Evolutionary conservation across 805 yeast genomes (phyloP), one percentile per base, ranked within the genome.

Genomic region (Metschnikowia vanudenii): DNA sequence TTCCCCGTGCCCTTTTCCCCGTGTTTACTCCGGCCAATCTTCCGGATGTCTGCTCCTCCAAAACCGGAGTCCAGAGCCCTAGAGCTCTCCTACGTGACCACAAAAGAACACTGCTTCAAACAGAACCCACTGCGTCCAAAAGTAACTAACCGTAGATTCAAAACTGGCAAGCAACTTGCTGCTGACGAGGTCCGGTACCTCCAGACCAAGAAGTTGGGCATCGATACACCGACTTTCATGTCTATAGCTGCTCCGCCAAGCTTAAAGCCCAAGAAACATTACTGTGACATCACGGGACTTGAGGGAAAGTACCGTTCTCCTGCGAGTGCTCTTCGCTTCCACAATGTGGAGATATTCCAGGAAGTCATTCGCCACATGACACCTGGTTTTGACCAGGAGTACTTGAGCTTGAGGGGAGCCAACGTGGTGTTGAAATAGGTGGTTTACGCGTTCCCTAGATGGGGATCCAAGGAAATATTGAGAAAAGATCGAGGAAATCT

Each of bases 241-340:
- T 78, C 84, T 32, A 69, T 91, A 5, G 80, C 80, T 24, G 96
- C 96, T 0, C 96, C 96, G 2, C 98, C 98, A 0, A 85, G 94
- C 3, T 67, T 90, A 53, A 78, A 72, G 52, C 98, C 98, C 0
- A 69, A 75, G 14, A 88, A 85, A 67, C 84, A 82, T 52, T 91
- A 89, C 67, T 92, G 99, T 65, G 99, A 94, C 61, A 82, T 92
- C 39, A 92, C 98, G 0, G 99, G 99, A 0, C 70, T 92, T 17
- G 83, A 80, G 40, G 92, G 90, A 0, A 76, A 68, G 26, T 92
- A 92, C 71, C 83, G 79, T 60, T 76, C 84, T 20, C 94, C 94
- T 0, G 75, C 83, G 20, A 85, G 81, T 57, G 85, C 85, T 35
- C 69, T 92, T 43, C 73, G 96, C 46, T 92, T 82, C 63, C 82